These are phyloP conservation scores for Rutstroemia sp. DNA, from an alignment of 2,329 filamentous ascomycete genomes.

Conservation along the genomic window DNA sequence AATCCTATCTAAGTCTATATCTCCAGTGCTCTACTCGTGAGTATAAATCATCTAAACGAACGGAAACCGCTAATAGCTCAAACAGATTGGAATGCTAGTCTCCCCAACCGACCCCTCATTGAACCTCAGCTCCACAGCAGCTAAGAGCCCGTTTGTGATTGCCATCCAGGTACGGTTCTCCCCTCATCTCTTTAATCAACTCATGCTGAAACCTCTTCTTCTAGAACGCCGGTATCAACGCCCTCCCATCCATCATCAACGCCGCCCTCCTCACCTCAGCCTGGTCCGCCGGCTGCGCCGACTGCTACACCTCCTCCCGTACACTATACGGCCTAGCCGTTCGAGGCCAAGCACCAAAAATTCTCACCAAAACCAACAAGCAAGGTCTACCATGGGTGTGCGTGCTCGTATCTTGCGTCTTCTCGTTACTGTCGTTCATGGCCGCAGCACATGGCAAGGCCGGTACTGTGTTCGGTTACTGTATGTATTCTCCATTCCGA, in stretches of 20 bases:
- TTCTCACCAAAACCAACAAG: conserved; percentile 49
- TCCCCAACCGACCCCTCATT: conserved; percentile 41
- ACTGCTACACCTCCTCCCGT: conserved; percentile 58
- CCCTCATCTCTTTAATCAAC: too few relatives aligned
- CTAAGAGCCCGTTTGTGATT: conserved; percentile 61
- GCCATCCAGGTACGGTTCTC: conserved; percentile 42
- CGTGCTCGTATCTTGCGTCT: conserved; percentile 38
- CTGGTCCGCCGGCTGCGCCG: conserved; percentile 52
- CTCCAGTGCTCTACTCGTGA: conserved; percentile 36
- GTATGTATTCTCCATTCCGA: neutral
- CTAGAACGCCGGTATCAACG: conserved; percentile 54
- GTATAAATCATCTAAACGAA: too few relatives aligned
- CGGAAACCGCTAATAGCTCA: too few relatives aligned
- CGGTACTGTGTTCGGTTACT: neutral
- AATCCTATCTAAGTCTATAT: conserved; percentile 36
- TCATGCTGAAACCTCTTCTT: too few relatives aligned
- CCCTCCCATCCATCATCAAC: conserved; percentile 64
- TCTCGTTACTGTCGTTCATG: neutral
- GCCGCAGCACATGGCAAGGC: neutral
- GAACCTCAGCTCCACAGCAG: conserved; percentile 34
- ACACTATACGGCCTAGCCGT: conserved; percentile 62
- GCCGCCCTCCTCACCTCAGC: conserved; percentile 59
- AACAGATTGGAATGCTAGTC: conserved; percentile 45
- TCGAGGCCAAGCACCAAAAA: conserved; percentile 57
- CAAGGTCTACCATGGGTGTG: conserved; percentile 49